phyloP scores from a whole-genome alignment of 306 rosid genomes.

The Canavalia gladiata region DNA sequence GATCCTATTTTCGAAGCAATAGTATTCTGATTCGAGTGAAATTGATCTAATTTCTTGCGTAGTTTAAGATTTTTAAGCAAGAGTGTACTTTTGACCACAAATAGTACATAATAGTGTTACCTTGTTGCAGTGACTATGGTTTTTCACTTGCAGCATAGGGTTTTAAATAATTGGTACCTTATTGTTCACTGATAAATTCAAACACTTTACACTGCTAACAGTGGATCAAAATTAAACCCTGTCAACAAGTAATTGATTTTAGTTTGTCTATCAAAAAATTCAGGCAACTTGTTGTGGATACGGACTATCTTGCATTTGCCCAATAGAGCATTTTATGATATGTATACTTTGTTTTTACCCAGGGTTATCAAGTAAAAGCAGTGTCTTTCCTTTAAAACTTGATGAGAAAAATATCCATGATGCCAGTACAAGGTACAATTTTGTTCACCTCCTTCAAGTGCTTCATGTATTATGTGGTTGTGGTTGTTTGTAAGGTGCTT shows the following conservation, averaged over 20 bases:
- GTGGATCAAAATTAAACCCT: background rate
- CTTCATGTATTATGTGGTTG: constrained; percentile 20
- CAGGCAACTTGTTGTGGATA: background rate
- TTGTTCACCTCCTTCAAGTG: constrained; percentile 40
- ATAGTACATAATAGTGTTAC: background rate
- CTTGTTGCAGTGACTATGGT: background rate
- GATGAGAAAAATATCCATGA: constrained; percentile 62
- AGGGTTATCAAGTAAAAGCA: constrained; percentile 74
- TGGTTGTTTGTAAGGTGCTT: background rate
- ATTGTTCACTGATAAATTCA: background rate
- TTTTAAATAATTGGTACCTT: background rate
- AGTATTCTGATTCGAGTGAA: background rate
- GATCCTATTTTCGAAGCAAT: constrained; percentile 4
- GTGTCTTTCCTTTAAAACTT: constrained; percentile 58
- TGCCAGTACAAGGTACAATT: constrained; percentile 69
- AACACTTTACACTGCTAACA: background rate
- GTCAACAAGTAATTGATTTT: background rate
- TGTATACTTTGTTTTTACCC: constrained; percentile 45
- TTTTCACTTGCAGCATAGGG: constrained; percentile 6
- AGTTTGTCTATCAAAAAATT: background rate
- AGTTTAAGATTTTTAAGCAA: constrained; percentile 24
- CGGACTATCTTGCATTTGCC: constrained; percentile 19
- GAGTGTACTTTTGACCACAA: constrained; percentile 2
- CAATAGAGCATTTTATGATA: constrained; percentile 20
- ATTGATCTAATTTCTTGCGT: constrained; percentile 10